These are phyloP conservation scores for Corrigiola litoralis DNA, from an alignment of 179 eudicot genomes.

Conservation along the genomic window DNA sequence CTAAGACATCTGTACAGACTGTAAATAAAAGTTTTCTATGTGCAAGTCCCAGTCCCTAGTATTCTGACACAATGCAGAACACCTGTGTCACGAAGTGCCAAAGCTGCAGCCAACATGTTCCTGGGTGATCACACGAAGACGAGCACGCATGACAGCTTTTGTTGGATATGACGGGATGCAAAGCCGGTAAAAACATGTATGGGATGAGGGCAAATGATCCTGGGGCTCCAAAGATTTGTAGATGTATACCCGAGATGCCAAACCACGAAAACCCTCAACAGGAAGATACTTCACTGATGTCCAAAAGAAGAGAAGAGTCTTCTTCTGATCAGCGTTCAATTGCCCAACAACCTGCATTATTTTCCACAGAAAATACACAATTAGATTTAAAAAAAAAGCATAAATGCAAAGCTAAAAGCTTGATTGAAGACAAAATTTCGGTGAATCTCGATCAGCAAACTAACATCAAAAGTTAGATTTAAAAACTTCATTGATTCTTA, in stretches of 20 bases:
- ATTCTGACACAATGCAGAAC: not conserved
- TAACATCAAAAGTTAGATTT: too few species aligned
- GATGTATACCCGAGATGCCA: conserved; percentile 63
- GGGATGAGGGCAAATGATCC: conserved; percentile 76
- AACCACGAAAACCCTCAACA: conserved; percentile 76
- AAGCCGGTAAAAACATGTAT: conserved; percentile 82
- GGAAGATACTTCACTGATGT: conserved; percentile 86
- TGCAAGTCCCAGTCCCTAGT: conserved; percentile 12
- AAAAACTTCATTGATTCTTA: too few species aligned
- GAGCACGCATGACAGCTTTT: conserved; percentile 49
- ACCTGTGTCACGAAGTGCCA: conserved; percentile 53
- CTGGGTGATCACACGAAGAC: conserved; percentile 59
- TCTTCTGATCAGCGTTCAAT: conserved; percentile 63
- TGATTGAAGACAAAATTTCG: not conserved
- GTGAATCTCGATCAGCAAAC: too few species aligned
- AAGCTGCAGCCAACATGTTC: conserved; percentile 94
- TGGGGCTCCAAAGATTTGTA: conserved; percentile 47
- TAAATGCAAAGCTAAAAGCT: not conserved
- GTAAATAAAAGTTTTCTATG: conserved; percentile 17
- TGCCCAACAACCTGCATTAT: conserved; percentile 49
- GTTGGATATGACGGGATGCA: conserved; percentile 69
- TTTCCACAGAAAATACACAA: not conserved
- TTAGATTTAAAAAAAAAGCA: not conserved
- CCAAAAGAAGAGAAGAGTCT: conserved; percentile 90
- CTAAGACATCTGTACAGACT: conserved; percentile 25